These are phyloP conservation scores for Phytophthora tentaculata DNA, from an alignment of 352 stramenopile genomes.

Conservation along the genomic window DNA sequence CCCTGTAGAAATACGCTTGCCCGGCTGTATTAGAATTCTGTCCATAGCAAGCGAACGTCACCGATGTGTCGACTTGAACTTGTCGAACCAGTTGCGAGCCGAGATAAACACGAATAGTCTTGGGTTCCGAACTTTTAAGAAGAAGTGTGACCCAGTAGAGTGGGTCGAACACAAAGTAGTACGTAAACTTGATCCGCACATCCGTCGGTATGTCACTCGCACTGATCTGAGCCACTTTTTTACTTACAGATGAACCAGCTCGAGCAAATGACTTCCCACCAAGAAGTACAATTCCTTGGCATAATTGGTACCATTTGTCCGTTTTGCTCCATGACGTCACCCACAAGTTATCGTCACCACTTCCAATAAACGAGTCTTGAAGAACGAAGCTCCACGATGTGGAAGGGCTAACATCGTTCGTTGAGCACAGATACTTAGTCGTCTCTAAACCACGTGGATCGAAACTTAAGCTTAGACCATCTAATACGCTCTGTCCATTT, in stretches of 20 bases:
- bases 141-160: conserved; percentile 36
- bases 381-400: conserved; percentile 54
- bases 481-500: conserved; percentile 49
- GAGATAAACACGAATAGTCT: conserved; percentile 54
- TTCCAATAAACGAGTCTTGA: conserved; percentile 66
- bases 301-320: conserved; percentile 58
- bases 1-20: conserved; percentile 46
- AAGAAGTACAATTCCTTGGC: conserved; percentile 57
- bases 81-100: conserved; percentile 49
- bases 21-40: conserved; percentile 16
- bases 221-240: conserved; percentile 38
- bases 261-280: conserved; percentile 44
- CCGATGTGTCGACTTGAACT: conserved; percentile 47
- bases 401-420: conserved; percentile 59
- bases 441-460: conserved; percentile 52
- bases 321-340: conserved; percentile 49
- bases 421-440: conserved; percentile 62
- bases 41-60: conserved; percentile 49
- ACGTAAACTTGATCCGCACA: conserved; percentile 62
- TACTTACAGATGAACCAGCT: conserved; percentile 50
- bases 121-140: conserved; percentile 41
- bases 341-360: conserved; percentile 63
- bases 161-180: conserved; percentile 66
- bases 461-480: conserved; percentile 53
- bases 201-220: conserved; percentile 44